A percentile compares a stretch with the other conserved stretches of the same genome.
phyloP scores from a whole-genome alignment of 2,329 filamentous ascomycete species.

The Saccharata proteae region DNA sequence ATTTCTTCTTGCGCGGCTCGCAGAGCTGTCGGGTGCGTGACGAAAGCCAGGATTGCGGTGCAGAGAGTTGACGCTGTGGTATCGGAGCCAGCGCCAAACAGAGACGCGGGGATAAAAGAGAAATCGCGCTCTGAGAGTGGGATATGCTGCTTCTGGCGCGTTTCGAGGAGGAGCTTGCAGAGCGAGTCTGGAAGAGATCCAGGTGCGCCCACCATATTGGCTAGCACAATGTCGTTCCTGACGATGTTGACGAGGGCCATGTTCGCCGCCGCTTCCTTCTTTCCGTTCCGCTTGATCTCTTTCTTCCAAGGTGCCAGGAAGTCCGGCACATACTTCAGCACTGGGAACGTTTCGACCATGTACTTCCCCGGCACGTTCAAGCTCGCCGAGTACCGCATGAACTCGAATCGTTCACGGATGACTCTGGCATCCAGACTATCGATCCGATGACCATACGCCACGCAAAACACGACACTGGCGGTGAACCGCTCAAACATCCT shows the following conservation, averaged over 20 bases:
- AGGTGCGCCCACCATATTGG: slow-evolving; percentile 20
- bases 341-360: slow-evolving; percentile 35
- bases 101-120: slow-evolving; percentile 31
- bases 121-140: slow-evolving; percentile 31
- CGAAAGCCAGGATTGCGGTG: slow-evolving; percentile 37
- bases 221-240: slow-evolving; percentile 24
- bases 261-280: slow-evolving; percentile 28
- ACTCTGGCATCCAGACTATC: slow-evolving; percentile 36
- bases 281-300: slow-evolving; percentile 28
- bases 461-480: slow-evolving; percentile 37
- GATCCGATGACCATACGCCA: slow-evolving; percentile 40
- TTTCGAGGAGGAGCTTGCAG: slow-evolving; percentile 32
- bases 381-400: slow-evolving; percentile 37
- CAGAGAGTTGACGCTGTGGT: slow-evolving; percentile 38
- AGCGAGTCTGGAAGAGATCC: slow-evolving; percentile 31
- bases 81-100: slow-evolving; percentile 39
- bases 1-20: slow-evolving; percentile 31
- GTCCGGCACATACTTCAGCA: slow-evolving; percentile 32
- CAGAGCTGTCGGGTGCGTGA: slow-evolving; percentile 34
- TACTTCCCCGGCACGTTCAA: slow-evolving; percentile 36
- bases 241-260: slow-evolving; percentile 31
- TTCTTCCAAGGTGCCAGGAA: slow-evolving; percentile 37
- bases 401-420: slow-evolving; percentile 34
- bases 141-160: slow-evolving; percentile 26
- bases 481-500: slow-evolving; percentile 37